phyloP scores from a whole-genome alignment of 306 rosid species.

The Cajanus cajan region DNA sequence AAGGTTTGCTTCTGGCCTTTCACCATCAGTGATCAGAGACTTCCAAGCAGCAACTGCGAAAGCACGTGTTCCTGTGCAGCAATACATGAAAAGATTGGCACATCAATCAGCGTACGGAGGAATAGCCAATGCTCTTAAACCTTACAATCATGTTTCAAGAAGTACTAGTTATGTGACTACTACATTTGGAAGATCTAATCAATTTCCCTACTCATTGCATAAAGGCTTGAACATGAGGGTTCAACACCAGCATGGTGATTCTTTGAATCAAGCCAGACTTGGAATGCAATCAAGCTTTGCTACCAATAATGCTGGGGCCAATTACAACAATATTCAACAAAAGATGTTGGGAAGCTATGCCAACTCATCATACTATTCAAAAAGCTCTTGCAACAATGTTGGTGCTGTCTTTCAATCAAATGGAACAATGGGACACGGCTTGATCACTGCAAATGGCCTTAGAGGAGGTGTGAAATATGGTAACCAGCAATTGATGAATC shows the following conservation, averaged over 20 bases:
- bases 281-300: not conserved
- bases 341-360: not conserved
- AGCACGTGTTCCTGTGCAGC: not conserved
- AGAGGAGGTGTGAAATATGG: not conserved
- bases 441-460: slow-evolving; percentile 2
- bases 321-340: not conserved
- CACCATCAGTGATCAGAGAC: not conserved
- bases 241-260: not conserved
- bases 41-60: not conserved
- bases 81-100: not conserved
- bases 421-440: not conserved
- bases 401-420: not conserved
- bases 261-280: not conserved
- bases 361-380: not conserved
- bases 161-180: not conserved
- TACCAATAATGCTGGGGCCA: not conserved
- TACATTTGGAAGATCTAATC: not conserved
- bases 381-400: not conserved
- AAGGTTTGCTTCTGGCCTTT: slow-evolving; percentile 44
- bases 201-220: not conserved
- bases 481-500: not conserved
- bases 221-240: not conserved
- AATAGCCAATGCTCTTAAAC: not conserved
- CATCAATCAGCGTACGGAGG: not conserved
- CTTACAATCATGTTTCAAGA: not conserved